A percentile compares a stretch with the other conserved stretches of the same genome.
These are phyloP conservation scores for Canariomyces notabilis DNA, from an alignment of 2,329 filamentous ascomycete species.

Conservation along the genomic window DNA sequence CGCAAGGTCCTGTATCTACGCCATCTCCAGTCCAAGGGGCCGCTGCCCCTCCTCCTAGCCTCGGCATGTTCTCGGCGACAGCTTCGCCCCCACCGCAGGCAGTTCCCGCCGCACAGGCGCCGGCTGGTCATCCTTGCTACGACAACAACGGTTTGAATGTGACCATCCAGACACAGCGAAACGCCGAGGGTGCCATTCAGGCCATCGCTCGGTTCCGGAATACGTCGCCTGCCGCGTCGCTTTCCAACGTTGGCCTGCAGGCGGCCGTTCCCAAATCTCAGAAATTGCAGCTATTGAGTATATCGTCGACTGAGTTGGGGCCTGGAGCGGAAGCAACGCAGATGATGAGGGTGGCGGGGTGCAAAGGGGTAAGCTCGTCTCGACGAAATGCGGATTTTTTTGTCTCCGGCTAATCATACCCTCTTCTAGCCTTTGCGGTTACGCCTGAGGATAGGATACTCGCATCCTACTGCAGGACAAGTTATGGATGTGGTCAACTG, in stretches of 20 bases:
- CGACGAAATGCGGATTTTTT: neutral
- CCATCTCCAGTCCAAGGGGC: conserved; percentile 51
- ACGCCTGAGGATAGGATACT: conserved; percentile 78
- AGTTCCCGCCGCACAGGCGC: conserved; percentile 35
- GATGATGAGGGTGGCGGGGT: conserved; percentile 78
- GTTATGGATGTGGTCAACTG: conserved; percentile 94
- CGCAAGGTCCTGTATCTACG: conserved; percentile 66
- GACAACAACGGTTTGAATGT: conserved; percentile 79
- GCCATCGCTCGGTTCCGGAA: conserved; percentile 83
- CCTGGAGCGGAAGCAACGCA: conserved; percentile 82
- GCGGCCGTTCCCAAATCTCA: conserved; percentile 96
- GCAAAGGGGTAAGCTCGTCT: conserved; percentile 75
- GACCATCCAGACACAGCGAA: conserved; percentile 78
- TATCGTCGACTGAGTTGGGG: conserved; percentile 72
- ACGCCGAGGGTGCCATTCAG: conserved; percentile 72
- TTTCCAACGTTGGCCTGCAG: conserved; percentile 78
- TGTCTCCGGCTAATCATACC: neutral
- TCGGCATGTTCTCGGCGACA: conserved; percentile 48
- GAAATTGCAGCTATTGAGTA: conserved; percentile 85
- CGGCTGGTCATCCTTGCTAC: conserved; percentile 68
- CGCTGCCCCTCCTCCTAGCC: conserved; percentile 41
- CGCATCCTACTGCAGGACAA: conserved; percentile 62
- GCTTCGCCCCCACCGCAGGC: conserved; percentile 43
- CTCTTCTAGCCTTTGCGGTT: conserved; percentile 67
- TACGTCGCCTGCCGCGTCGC: conserved; percentile 55